Base-by-base conservation (phyloP, 2,329 filamentous ascomycete species). In the Aaosphaeria arxii region DNA sequence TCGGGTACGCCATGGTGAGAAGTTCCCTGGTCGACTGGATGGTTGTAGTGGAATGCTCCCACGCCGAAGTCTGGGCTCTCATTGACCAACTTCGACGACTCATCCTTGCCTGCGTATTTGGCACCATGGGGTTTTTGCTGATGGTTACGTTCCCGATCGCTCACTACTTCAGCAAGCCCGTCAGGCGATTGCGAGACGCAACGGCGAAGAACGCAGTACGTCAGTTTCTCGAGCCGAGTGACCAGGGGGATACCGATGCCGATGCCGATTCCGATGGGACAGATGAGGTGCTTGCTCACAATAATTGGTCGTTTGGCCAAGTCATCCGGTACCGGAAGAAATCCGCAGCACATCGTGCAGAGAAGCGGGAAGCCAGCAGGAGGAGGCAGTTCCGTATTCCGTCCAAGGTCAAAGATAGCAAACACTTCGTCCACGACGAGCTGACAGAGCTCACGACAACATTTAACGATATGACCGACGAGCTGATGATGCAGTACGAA, bases 401-500 rank as follows among this genome's bases (percentile, higher is more conserved):
- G 0, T 84, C 83, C 11, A 90, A 89, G 64, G 91, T 96, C 7
- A 83, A 83, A 46, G 86, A 90, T 48, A 77, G 83, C 24, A 88
- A 84, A 53, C 87, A 91, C 61, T 77, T 85, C 35, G 77, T 96
- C 45, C 88, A 88, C 1, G 91, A 96, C 64, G 91, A 96, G 63
- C 71, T 86, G 28, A 95, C 90, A 0, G 91, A 95, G 64, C 77
- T 95, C 11, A 94, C 88, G 0, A 76, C 75, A 36, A 95, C 89
- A 0, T 96, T 95, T 74, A 96, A 96, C 63, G 88, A 91, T 60
- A 96, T 96, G 91, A 89, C 87, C 1, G 89, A 95, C 53, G 90
- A 96, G 71, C 74, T 96, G 40, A 81, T 89, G 61, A 88, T 89
- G 71, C 91, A 96, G 62, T 96, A 96, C 62, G 84, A 85, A 30